Percentiles rank a stretch among this genome's conserved stretches.
Conservation (phyloP, 345 rosid species). For the Melaleuca quinquenervia region DNA sequence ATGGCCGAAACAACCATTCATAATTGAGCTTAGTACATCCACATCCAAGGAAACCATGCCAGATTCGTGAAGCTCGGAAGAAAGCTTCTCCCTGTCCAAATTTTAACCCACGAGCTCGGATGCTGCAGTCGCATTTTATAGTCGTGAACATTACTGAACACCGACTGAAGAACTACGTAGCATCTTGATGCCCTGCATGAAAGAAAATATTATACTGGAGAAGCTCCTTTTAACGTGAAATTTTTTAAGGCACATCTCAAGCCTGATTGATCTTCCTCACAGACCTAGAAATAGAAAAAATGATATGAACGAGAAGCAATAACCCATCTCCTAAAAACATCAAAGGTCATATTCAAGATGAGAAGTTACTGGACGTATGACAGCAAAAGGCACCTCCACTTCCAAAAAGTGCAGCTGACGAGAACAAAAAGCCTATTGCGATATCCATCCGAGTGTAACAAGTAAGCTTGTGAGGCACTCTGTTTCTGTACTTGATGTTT, state of each 20-base stretch:
- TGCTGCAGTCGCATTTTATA: background rate
- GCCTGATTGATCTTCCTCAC: background rate
- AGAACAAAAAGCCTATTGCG: background rate
- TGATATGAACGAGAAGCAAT: background rate
- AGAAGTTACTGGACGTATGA: background rate
- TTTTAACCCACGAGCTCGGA: background rate
- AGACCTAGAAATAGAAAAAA: background rate
- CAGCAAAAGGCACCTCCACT: background rate
- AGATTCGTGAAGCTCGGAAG: background rate
- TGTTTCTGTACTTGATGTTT: background rate
- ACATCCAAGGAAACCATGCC: background rate
- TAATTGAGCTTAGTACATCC: background rate
- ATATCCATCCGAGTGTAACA: background rate
- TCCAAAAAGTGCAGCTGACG: background rate
- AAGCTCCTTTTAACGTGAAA: background rate
- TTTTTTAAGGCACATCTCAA: background rate
- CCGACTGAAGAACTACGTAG: background rate
- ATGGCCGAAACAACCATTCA: background rate
- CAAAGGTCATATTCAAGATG: background rate
- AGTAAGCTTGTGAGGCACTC: background rate
- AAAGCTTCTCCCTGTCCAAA: background rate
- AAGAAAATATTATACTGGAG: background rate
- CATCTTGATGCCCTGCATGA: background rate
- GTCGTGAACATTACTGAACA: background rate
- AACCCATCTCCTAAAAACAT: background rate